Conservation (phyloP, 805 yeast species). For the Saccharomycopsis fermentans region DNA sequence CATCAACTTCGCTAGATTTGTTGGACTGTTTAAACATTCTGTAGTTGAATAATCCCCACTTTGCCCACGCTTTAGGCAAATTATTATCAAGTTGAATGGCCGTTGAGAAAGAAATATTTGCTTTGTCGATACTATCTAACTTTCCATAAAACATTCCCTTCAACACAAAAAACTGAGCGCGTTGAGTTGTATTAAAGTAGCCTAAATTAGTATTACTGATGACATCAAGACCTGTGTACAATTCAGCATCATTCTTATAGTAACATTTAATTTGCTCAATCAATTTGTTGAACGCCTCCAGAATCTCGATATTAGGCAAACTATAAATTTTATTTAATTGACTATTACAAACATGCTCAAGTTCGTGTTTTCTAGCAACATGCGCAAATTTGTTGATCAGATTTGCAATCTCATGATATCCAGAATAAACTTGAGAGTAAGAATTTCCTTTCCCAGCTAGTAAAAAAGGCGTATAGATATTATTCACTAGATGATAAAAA, state of each 20-base stretch:
- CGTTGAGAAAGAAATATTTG: conserved; percentile 95
- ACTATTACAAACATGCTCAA: conserved; percentile 93
- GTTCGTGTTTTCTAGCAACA: conserved; percentile 92
- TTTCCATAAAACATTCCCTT: conserved; percentile 97
- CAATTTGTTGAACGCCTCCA: conserved; percentile 90
- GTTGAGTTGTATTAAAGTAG: conserved; percentile 93
- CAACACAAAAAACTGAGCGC: conserved; percentile 94
- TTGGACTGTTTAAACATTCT: conserved; percentile 47
- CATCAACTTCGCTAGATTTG: neutral
- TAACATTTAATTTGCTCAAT: conserved; percentile 98
- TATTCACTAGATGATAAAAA: conserved; percentile 92
- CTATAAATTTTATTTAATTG: conserved; percentile 91
- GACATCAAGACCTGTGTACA: conserved; percentile 92
- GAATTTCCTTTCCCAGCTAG: conserved; percentile 67
- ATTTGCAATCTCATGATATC: conserved; percentile 99
- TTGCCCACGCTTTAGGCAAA: conserved; percentile 98
- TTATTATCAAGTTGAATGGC: conserved; percentile 94
- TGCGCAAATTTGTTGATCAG: conserved; percentile 96
- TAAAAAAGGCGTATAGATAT: conserved; percentile 81
- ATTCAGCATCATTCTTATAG: conserved; percentile 81
- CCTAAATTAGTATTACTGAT: conserved; percentile 93
- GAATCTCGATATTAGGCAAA: conserved; percentile 94
- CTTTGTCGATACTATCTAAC: conserved; percentile 83
- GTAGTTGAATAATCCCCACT: conserved; percentile 97
- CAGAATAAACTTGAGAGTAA: conserved; percentile 91